Conservation (phyloP, 2,329 filamentous ascomycete species). For the Hansfordia pulvinata region DNA sequence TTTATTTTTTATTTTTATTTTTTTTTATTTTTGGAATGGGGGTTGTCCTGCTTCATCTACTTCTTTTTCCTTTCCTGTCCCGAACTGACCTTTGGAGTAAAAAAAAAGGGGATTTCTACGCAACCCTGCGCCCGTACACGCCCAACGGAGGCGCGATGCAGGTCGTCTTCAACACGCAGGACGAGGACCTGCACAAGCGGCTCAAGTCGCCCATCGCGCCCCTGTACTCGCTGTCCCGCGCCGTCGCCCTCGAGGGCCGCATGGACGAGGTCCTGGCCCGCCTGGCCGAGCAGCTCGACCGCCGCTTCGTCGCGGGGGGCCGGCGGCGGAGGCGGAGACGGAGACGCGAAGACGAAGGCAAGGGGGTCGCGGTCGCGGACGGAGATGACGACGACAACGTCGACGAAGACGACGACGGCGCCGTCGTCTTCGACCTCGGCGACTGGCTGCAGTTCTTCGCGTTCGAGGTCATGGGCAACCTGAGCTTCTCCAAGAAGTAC, state of each 20-base stretch:
- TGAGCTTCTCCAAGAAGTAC: constrained; percentile 16
- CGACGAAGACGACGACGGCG: no score
- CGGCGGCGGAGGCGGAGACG: no score
- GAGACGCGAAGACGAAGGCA: no score
- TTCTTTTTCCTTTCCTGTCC: no score
- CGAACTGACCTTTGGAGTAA: no score
- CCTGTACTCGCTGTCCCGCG: constrained; percentile 10
- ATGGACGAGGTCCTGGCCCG: constrained; percentile 10
- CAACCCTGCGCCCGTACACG: constrained; percentile 10
- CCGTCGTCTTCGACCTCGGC: constrained; percentile 7
- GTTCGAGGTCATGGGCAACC: constrained; percentile 17
- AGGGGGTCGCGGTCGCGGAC: no score
- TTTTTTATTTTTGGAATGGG: no score
- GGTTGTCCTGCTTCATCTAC: no score
- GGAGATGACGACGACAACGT: no score
- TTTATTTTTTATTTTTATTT: no score
- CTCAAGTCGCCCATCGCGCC: constrained; percentile 13
- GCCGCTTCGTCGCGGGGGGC: no score
- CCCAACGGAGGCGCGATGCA: constrained; percentile 6
- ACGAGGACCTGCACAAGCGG: constrained; percentile 15
- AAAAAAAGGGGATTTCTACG: constrained; percentile 16
- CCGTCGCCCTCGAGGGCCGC: constrained; percentile 8
- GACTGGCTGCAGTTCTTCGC: constrained; percentile 18
- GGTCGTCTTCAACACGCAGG: constrained; percentile 16
- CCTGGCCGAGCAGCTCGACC: constrained; percentile 8